Evolutionary conservation across 352 stramenopile species (phyloP).

Genomic region (Globisporangium echinulatum): DNA sequence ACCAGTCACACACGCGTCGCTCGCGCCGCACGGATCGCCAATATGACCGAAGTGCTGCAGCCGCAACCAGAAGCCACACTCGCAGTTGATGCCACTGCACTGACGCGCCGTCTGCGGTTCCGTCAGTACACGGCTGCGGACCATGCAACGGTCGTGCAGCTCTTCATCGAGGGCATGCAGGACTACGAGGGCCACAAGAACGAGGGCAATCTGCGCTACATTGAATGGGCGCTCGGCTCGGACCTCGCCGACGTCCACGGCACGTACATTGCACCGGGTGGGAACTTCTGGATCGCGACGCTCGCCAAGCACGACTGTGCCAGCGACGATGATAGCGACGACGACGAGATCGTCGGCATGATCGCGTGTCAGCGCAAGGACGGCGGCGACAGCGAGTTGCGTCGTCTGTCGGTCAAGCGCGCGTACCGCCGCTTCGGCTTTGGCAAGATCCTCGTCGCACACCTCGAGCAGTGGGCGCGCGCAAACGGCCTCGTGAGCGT

Average conservation of each 20-base stretch:
- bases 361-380: constrained; percentile 18
- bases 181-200: constrained; percentile 6
- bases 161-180: constrained; percentile 11
- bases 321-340: constrained; percentile 4
- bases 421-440: constrained; percentile 19
- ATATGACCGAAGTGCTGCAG: too few species aligned
- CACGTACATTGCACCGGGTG: constrained; percentile 23
- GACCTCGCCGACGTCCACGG: constrained; percentile 27
- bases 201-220: constrained; percentile 15
- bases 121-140: constrained; percentile 17
- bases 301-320: not conserved
- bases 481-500: constrained; percentile 9
- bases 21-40: not conserved
- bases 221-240: constrained; percentile 16
- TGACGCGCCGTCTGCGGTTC: constrained; percentile 10
- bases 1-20: not conserved
- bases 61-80: not conserved
- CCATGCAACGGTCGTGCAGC: constrained; percentile 14
- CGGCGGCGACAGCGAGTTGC: constrained; percentile 17
- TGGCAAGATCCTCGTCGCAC: constrained; percentile 14
- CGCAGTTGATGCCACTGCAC: not conserved
- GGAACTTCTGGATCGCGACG: constrained; percentile 39
- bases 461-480: constrained; percentile 16
- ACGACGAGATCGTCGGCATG: constrained; percentile 10
- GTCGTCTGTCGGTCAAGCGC: constrained; percentile 20